Evolutionary conservation across 139 green algal species (phyloP), one percentile per base, ranked within the genome.

Genomic region (Coccomyxa sp.): DNA sequence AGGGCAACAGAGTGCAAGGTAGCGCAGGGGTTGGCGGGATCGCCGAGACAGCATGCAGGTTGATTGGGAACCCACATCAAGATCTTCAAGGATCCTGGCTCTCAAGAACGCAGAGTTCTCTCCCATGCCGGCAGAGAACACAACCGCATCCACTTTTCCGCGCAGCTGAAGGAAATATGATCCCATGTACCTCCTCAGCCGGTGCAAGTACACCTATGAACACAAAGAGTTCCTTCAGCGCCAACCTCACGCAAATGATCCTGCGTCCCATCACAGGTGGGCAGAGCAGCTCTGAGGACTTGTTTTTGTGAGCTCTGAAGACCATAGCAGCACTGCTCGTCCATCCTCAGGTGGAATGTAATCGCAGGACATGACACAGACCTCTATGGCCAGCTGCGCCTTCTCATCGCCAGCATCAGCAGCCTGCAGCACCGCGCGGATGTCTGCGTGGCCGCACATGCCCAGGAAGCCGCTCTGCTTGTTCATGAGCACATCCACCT

Each of bases 151-250:
- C 29, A 92, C 86, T 8, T 90, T 35, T 31, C 94, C 93, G 12
- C 76, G 81, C 35, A 98, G 84, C 8, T 91, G 83, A 2, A 92
- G 74, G 34, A 91, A 73, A 80, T 98, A 98, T 0, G 89, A 84
- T 0, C 94, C 94, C 9, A 98, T 41, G 82, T 98, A 98, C 79
- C 97, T 98, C 70, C 88, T 80, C 39, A 97, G 78, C 6, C 94
- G 69, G 24, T 77, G 69, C 33, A 81, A 68, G 39, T 58, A 81
- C 70, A 81, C 77, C 77, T 81, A 44, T 41, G 55, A 22, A 34
- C 24, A 75, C 35, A 36, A 8, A 55, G 70, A n/a, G n/a, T n/a
- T n/a, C n/a, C n/a, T n/a, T n/a, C n/a, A n/a, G n/a, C n/a, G n/a
- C n/a, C n/a, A n/a, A n/a, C n/a, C n/a, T n/a, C n/a, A n/a, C n/a